phyloP scores from a whole-genome alignment of 2,329 filamentous ascomycete genomes.

The Emmonsiellopsis sp. region DNA sequence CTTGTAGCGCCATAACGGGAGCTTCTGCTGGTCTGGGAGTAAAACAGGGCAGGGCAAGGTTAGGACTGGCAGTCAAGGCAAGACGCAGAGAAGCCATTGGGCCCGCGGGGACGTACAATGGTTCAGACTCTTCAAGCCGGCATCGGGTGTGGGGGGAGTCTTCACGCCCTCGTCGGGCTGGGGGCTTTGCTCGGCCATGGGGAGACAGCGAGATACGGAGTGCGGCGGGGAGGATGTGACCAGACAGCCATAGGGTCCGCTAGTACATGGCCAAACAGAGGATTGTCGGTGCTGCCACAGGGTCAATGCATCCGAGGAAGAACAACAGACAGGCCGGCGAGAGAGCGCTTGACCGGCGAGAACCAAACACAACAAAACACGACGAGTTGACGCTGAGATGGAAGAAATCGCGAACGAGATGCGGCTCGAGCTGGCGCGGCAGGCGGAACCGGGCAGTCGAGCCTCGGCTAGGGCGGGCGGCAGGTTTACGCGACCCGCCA shows the following conservation, averaged over 20 bases:
- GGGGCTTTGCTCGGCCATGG: slow-evolving; percentile 27
- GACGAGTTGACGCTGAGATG: too few relatives aligned
- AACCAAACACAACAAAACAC: too few relatives aligned
- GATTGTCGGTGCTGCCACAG: too few relatives aligned
- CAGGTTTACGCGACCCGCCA: too few relatives aligned
- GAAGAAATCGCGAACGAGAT: too few relatives aligned
- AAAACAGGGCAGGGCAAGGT: not conserved
- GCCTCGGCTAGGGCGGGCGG: too few relatives aligned
- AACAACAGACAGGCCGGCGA: too few relatives aligned
- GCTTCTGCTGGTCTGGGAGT: slow-evolving; percentile 61
- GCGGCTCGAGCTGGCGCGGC: too few relatives aligned
- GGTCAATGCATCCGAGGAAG: too few relatives aligned
- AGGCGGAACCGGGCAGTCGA: too few relatives aligned
- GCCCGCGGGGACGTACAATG: slow-evolving; percentile 46
- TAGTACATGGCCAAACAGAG: not conserved
- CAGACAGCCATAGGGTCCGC: slow-evolving; percentile 6
- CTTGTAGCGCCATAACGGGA: slow-evolving; percentile 81
- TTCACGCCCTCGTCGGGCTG: slow-evolving; percentile 3
- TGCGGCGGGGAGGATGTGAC: slow-evolving; percentile 1
- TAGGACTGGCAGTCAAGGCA: not conserved
- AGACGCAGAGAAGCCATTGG: slow-evolving; percentile 1
- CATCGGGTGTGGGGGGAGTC: slow-evolving; percentile 34
- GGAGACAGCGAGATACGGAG: slow-evolving; percentile 10
- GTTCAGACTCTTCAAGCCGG: slow-evolving; percentile 70
- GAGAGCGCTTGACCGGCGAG: too few relatives aligned